Evolutionary conservation across 2,329 filamentous ascomycete species (phyloP).

Genomic region (Sporothrix brasiliensis): DNA sequence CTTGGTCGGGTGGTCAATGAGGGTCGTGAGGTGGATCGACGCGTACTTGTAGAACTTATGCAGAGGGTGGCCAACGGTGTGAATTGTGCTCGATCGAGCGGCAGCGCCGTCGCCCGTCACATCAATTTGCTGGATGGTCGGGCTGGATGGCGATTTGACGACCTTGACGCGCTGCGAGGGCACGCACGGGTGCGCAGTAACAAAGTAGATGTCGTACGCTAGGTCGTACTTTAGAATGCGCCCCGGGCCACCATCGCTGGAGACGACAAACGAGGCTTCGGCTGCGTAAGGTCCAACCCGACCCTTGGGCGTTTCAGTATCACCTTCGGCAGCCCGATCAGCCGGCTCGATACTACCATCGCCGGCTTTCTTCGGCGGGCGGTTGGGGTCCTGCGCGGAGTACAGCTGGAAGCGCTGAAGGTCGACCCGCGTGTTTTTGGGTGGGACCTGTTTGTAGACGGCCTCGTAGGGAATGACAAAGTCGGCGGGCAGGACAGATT

Average conservation of each 20-base stretch:
- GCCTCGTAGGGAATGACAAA: conserved; percentile 65
- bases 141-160: conserved; percentile 61
- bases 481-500: conserved; percentile 60
- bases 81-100: conserved; percentile 51
- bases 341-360: conserved; percentile 16
- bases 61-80: conserved; percentile 61
- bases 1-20: conserved; percentile 53
- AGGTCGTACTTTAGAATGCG: conserved; percentile 52
- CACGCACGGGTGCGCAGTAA: conserved; percentile 67
- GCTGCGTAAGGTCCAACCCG: conserved; percentile 46
- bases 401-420: conserved; percentile 57
- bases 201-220: conserved; percentile 63
- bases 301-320: conserved; percentile 24
- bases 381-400: conserved; percentile 48
- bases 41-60: conserved; percentile 66
- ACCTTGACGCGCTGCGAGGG: conserved; percentile 60
- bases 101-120: conserved; percentile 50
- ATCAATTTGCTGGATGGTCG: conserved; percentile 61
- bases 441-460: conserved; percentile 53
- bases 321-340: conserved; percentile 32
- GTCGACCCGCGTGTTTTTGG: conserved; percentile 50
- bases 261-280: conserved; percentile 48
- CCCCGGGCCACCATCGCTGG: conserved; percentile 47
- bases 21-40: conserved; percentile 60
- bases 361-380: conserved; percentile 40